Conservation (phyloP, 208 protist genomes). For the Leishmania major region DNA sequence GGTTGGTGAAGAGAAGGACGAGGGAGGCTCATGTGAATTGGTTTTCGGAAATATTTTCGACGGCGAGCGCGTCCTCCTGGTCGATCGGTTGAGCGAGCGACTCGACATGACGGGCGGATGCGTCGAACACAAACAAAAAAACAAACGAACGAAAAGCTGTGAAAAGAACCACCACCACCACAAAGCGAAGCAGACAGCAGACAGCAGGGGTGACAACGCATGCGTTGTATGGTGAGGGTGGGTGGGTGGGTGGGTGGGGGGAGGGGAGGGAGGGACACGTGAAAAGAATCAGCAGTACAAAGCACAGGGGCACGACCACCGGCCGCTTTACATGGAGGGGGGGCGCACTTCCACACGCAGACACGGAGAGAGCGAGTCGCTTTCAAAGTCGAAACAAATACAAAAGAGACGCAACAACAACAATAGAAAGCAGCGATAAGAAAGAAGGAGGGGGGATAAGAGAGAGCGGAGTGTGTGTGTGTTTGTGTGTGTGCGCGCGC, state of each 20-base stretch:
- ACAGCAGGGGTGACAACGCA: background rate
- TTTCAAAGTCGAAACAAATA: too few species aligned
- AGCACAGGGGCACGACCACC: background rate
- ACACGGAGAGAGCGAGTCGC: too few species aligned
- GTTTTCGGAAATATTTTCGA: background rate
- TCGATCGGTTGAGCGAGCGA: background rate
- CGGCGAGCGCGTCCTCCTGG: background rate
- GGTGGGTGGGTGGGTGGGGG: background rate
- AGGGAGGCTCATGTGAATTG: background rate
- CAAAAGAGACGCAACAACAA: too few species aligned
- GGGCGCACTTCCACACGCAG: too few species aligned
- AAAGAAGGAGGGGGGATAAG: too few species aligned
- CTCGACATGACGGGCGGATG: background rate
- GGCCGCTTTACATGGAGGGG: too few species aligned
- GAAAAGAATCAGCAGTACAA: background rate
- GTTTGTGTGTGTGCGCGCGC: too few species aligned
- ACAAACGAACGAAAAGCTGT: background rate
- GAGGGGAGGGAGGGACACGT: too few species aligned
- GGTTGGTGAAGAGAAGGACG: conserved; percentile 6
- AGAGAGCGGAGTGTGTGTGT: too few species aligned
- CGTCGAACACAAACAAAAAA: background rate
- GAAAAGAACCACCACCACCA: too few species aligned
- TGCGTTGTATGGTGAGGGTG: background rate
- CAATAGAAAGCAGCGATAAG: too few species aligned
- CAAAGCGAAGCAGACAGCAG: too few species aligned